Conservation (phyloP, 805 yeast genomes). For the Saccharomycopsis javanensis region DNA sequence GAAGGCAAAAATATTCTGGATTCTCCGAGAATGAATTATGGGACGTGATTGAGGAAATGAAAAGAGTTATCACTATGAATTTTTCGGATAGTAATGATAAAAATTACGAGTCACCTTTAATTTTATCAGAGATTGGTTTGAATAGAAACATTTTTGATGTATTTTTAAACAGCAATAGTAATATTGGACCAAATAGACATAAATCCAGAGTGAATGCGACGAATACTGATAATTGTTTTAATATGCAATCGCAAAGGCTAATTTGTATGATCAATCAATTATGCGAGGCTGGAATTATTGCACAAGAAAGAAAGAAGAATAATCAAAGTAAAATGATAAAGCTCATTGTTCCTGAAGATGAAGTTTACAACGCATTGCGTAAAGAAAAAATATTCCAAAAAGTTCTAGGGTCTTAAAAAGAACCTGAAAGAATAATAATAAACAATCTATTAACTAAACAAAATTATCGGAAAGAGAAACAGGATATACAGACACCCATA, state of each 20-base stretch:
- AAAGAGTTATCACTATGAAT: constrained; percentile 38
- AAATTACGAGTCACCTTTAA: constrained; percentile 9
- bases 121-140: background rate
- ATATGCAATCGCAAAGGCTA: constrained; percentile 36
- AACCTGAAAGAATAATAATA: too few relatives aligned
- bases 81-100: constrained; percentile 10
- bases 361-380: constrained; percentile 48
- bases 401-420: constrained; percentile 10
- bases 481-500: too few relatives aligned
- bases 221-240: background rate
- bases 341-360: constrained; percentile 63
- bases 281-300: constrained; percentile 67
- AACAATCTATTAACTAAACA: background rate
- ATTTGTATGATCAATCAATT: constrained; percentile 55
- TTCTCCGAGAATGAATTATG: constrained; percentile 63
- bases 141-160: constrained; percentile 8
- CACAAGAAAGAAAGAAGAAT: constrained; percentile 56
- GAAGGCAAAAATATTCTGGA: constrained; percentile 58
- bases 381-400: constrained; percentile 34
- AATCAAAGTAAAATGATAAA: constrained; percentile 59
- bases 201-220: constrained; percentile 1
- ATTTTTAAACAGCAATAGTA: background rate
- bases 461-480: background rate
- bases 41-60: constrained; percentile 70
- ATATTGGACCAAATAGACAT: background rate